Conservation (phyloP, 1,284 basidiomycete species). For the Ceratobasidium sp. region DNA sequence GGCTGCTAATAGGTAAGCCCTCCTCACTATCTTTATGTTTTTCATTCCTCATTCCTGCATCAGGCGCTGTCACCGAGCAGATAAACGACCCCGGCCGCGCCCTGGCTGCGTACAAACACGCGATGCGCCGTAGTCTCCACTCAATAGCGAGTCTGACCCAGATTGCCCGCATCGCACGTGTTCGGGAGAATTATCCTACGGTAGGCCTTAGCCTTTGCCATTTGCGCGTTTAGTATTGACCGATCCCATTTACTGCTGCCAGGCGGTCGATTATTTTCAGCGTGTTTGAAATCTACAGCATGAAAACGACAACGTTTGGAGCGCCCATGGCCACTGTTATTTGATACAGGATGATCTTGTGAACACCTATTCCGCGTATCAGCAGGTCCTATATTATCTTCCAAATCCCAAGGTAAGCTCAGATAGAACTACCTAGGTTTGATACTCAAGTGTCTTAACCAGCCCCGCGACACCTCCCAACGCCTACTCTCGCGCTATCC, state of each 20-base stretch:
- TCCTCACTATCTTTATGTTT: background rate
- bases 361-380: constrained; percentile 98
- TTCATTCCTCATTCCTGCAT: constrained; percentile 8
- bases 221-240: constrained; percentile 51
- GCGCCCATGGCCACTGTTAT: constrained; percentile 95
- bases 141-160: constrained; percentile 90
- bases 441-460: constrained; percentile 83
- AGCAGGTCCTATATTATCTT: constrained; percentile 96
- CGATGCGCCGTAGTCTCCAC: constrained; percentile 90
- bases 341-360: constrained; percentile 99
- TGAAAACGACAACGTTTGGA: constrained; percentile 96
- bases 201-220: constrained; percentile 61
- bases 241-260: constrained; percentile 50
- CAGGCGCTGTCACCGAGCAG: constrained; percentile 91
- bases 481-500: constrained; percentile 97
- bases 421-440: constrained; percentile 24
- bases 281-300: constrained; percentile 89
- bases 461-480: constrained; percentile 98
- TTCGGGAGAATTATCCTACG: constrained; percentile 89
- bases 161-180: constrained; percentile 90
- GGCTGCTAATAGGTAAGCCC: constrained; percentile 75
- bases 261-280: constrained; percentile 97
- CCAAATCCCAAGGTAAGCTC: constrained; percentile 88
- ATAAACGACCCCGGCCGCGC: constrained; percentile 93
- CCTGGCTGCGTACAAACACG: constrained; percentile 89